Evolutionary conservation across 805 yeast genomes (phyloP), one percentile per base, ranked within the genome.

Genomic region (Candida maris): DNA sequence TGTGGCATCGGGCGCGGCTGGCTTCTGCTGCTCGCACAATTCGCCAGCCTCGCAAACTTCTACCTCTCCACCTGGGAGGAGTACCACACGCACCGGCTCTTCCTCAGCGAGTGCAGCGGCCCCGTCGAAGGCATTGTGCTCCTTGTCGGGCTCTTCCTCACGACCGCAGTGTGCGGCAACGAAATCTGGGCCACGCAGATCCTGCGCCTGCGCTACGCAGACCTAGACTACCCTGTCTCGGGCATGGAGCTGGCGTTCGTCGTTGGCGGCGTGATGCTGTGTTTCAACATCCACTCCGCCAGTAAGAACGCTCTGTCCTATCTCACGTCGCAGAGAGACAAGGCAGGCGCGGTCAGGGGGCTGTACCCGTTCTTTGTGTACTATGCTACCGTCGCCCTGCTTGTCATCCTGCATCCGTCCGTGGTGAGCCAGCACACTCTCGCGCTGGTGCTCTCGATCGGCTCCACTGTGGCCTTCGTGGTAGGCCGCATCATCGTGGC

Each of bases 41-140:
- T 84, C 57, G 87, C 85, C 4, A 67, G 85, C 2, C 70, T 85
- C 35, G 75, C 82, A 43, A 89, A 89, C 60, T 91, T 89, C 59
- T 89, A 88, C 57, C 57, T 85, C 33, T 81, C 94, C 25, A 89
- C 97, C 1, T 89, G 97, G 97, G 97, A 89, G 62, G 96, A 88
- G 57, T 89, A 77, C 59, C 91, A 88, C 56, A 89, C 97, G 1
- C 94, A 87, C 51, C 79, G 78, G 31, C 67, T 89, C 34, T 89
- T 71, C 58, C 66, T 89, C 35, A 78, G 91, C 23, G 79, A 73
- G 44, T 79, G 86, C 51, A 83, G 94, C 10, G 97, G 97, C 0
- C 97, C 97, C 0, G 97, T 91, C 3, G 97, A 89, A 61, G 97
- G 97, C 3, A 85, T 89, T 19, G 56, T 87, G 45, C 68, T 81